These are phyloP conservation scores for Chloris gayana DNA, from an alignment of 176 grass and related monocot genomes.

Conservation along the genomic window DNA sequence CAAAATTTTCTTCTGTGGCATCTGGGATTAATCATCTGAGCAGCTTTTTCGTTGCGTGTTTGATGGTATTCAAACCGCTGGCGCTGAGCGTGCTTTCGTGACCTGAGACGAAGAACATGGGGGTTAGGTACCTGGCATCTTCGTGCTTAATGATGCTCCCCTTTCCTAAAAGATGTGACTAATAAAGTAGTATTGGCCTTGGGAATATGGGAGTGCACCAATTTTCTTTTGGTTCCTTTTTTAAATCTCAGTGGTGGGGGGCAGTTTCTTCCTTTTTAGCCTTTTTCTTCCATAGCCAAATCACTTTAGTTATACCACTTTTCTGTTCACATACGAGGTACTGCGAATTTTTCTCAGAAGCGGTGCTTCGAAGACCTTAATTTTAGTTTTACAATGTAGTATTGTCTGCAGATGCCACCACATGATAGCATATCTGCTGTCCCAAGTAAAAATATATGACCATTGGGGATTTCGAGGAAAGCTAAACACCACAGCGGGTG, in stretches of 20 bases:
- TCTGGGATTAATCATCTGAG: constrained; percentile 14
- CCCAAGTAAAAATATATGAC: constrained; percentile 1
- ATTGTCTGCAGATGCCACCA: not conserved
- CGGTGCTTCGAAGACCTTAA: constrained; percentile 20
- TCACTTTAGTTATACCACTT: constrained; percentile 41
- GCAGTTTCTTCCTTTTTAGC: constrained; percentile 33
- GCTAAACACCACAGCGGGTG: not conserved
- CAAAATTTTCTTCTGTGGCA: not conserved
- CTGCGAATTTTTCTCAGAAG: constrained; percentile 29
- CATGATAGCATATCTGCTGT: not conserved
- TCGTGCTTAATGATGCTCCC: constrained; percentile 38
- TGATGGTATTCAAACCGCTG: constrained; percentile 27
- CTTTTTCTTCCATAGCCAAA: constrained; percentile 46
- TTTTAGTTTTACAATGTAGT: constrained; percentile 39
- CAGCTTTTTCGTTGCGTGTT: constrained; percentile 38
- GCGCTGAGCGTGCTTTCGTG: not conserved
- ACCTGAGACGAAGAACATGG: constrained; percentile 38
- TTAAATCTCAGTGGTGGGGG: constrained; percentile 28
- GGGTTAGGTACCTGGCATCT: constrained; percentile 54
- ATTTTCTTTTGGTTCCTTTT: constrained; percentile 42
- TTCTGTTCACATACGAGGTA: not conserved
- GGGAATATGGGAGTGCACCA: constrained; percentile 23
- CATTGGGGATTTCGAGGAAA: constrained; percentile 29
- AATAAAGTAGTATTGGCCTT: constrained; percentile 43
- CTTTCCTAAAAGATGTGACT: constrained; percentile 55